Evolutionary conservation across 352 stramenopile genomes (phyloP), one percentile per base, ranked within the genome.

Genomic region (Globisporangium cylindrosporum): DNA sequence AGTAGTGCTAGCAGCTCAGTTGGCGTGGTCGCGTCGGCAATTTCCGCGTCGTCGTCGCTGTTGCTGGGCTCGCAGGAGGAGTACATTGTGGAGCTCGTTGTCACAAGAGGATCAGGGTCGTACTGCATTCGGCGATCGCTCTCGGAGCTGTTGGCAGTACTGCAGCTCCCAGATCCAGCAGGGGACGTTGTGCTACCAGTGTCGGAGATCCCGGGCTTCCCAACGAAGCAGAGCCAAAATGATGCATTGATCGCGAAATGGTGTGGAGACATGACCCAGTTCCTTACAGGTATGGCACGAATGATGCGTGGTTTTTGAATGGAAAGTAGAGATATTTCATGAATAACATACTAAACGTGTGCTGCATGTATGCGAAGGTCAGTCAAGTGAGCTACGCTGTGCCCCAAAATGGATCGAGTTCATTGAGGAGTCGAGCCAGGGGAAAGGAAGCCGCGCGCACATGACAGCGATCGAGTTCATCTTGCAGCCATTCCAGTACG

Each of bases 401-500:
- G 53, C 69, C 8, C 77, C 70, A 8, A 73, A 88, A 24, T 92
- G 84, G 84, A 64, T 91, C 27, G 71, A 66, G 24, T 86, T 92
- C 62, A 72, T 92, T 59, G 72, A 74, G 43, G 80, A 92, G 29
- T 70, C 72, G 0, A 75, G 72, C 27, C 75, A 79, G 12, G 79
- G 78, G 38, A 85, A 76, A 66, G 79, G 73, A 8, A 78, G 73
- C 49, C 71, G 78, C 14, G 78, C 85, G 43, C 81, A 89, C 34
- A 93, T 94, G 84, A 94, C 84, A 1, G 84, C 86, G 1, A 87
- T 94, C 62, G 84, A 91, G 63, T 94, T 94, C 70, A 90, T 94
- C 63, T 61, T 93, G 53, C 86, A 94, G 75, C 84, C 86, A 18
- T 93, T 94, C 70, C 75, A 80, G 0, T 78, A 84, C 63, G 83